Conservation (phyloP, 2,329 filamentous ascomycete species). For the Kalmusia sp. region DNA sequence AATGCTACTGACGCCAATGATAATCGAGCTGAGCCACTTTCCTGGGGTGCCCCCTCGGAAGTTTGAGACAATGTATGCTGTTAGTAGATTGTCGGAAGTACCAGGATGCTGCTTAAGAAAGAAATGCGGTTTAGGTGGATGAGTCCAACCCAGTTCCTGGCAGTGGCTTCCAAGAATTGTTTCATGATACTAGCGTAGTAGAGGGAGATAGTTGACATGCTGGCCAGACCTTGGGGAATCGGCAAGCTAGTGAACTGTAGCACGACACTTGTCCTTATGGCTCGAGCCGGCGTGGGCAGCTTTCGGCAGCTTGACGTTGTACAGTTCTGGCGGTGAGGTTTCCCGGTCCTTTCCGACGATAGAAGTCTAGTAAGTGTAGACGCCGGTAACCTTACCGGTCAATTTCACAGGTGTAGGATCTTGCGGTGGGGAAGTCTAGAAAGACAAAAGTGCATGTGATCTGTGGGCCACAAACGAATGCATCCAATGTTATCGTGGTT, state of each 20-base stretch:
- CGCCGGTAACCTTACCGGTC: not conserved
- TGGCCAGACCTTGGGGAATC: not conserved
- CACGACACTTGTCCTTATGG: constrained; percentile 7
- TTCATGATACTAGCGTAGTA: constrained; percentile 35
- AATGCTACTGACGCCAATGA: constrained; percentile 17
- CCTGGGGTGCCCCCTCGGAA: constrained; percentile 28
- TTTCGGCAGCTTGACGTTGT: constrained; percentile 26
- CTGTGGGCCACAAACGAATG: not conserved
- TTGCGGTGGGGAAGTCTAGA: not conserved
- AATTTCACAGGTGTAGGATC: not conserved
- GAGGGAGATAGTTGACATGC: constrained; percentile 13
- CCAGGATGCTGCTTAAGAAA: constrained; percentile 5
- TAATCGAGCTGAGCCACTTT: constrained; percentile 26
- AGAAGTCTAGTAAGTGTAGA: not conserved
- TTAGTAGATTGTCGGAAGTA: constrained; percentile 11
- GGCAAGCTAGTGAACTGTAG: constrained; percentile 7
- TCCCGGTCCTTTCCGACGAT: not conserved
- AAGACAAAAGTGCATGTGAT: not conserved
- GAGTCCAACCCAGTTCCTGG: constrained; percentile 12
- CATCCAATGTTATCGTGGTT: no score
- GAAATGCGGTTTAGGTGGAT: not conserved
- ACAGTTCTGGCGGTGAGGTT: constrained; percentile 42
- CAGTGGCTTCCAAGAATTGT: constrained; percentile 18
- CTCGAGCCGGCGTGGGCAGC: constrained; percentile 3
- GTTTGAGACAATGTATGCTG: constrained; percentile 21